These are phyloP conservation scores for Globisporangium cederbergense DNA, from an alignment of 352 stramenopile species.

Conservation along the genomic window DNA sequence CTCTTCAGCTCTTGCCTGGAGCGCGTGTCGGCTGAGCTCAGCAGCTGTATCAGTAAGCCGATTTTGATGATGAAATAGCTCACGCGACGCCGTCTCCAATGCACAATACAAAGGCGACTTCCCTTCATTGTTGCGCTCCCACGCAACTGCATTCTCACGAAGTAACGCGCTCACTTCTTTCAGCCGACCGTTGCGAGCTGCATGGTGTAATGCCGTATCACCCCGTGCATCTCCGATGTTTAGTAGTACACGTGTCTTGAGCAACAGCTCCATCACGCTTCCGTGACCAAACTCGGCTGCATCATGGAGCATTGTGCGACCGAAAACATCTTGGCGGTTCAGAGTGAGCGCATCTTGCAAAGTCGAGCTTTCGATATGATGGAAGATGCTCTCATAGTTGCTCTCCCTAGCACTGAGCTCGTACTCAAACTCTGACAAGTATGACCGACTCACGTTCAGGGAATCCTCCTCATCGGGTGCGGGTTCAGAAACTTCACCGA, in stretches of 20 bases:
- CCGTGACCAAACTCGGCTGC: slow-evolving; percentile 48
- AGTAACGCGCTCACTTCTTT: slow-evolving; percentile 56
- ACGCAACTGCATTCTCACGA: slow-evolving; percentile 34
- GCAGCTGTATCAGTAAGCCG: slow-evolving; percentile 13
- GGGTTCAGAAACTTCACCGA: not conserved
- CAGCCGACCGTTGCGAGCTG: slow-evolving; percentile 37
- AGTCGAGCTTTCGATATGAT: slow-evolving; percentile 32
- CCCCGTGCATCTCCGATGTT: slow-evolving; percentile 36
- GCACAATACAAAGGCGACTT: slow-evolving; percentile 55
- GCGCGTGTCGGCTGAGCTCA: not conserved
- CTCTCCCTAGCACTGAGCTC: slow-evolving; percentile 48
- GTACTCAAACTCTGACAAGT: slow-evolving; percentile 60
- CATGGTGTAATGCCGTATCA: slow-evolving; percentile 56
- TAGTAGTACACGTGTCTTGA: slow-evolving; percentile 43
- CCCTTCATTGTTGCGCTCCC: slow-evolving; percentile 40
- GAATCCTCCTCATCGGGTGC: not conserved
- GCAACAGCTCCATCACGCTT: slow-evolving; percentile 46
- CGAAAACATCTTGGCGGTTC: slow-evolving; percentile 47
- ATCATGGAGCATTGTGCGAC: slow-evolving; percentile 64
- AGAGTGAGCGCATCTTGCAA: slow-evolving; percentile 43
- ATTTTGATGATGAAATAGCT: slow-evolving; percentile 2
- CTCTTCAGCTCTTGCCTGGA: not conserved
- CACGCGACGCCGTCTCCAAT: slow-evolving; percentile 39
- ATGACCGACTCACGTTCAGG: slow-evolving; percentile 28
- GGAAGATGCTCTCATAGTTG: slow-evolving; percentile 55